Evolutionary conservation across 768 basidiomycete species (phyloP), one percentile per base, ranked within the genome.

Genomic region (Mycena galopus): DNA sequence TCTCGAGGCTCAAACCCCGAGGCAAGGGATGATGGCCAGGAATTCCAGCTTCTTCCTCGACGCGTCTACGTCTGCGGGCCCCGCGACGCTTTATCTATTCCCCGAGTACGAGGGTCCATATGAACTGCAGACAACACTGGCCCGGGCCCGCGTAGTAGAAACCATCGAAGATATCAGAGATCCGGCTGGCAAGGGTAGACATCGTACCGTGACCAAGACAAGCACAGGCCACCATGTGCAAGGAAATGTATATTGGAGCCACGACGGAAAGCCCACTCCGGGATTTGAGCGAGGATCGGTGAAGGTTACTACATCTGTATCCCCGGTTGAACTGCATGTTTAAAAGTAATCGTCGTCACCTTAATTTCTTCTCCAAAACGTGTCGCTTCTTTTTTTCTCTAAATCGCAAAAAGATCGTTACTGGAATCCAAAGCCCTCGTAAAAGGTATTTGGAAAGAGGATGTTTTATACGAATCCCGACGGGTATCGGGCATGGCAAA

Each of bases 61-160:
- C 27, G 73, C 73, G 12, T 14, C 57, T 7, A 73, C 73, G 39
- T 30, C 60, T 32, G 63, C 50, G n/a, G 64, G 39, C 0, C 51
- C 68, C 17, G 68, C 59, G 2, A 27, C 33, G 12, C 19, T 73
- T 2, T 11, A 19, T 6, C 17, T 70, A 0, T 12, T 32, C 23
- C 29, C 67, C 9, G 35, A 55, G 10, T 73, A 53, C 37, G 73
- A 73, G 35, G 73, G 73, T 7, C 30, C 25, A 11, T 73, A 70
- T 17, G 68, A 73, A 30, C 19, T 73, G 23, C 64, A 21, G 51
- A 69, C 68, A 37, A 62, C 73, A n/a, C 16, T 23, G 14, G 58
- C 39, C 23, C 16, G 2, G 27, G 59, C 67, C 2, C 0, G 32
- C 11, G 57, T 73, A 2, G 23, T 30, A n/a, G 50, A 17, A 1